Evolutionary conservation across 805 yeast genomes (phyloP).

Genomic region (Candida pini): DNA sequence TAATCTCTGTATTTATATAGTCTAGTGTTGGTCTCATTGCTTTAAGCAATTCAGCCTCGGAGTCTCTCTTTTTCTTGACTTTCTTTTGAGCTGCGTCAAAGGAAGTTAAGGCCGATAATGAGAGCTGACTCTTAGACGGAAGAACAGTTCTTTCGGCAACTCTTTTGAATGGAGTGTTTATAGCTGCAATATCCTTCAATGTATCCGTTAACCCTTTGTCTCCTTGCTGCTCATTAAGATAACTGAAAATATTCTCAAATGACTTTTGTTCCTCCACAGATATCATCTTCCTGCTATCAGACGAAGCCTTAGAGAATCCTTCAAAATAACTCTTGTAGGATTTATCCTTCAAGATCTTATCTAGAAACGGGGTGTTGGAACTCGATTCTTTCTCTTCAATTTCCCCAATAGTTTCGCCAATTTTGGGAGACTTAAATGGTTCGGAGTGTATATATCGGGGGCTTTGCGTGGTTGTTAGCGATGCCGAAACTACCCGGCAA

Average conservation of each 20-base stretch:
- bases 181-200: constrained; percentile 17
- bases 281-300: constrained; percentile 15
- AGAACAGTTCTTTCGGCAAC: neutral
- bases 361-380: too few relatives aligned
- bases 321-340: constrained; percentile 22
- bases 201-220: constrained; percentile 22
- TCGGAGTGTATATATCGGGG: too few relatives aligned
- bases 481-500: too few relatives aligned
- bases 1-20: constrained; percentile 17
- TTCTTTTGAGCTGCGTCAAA: neutral
- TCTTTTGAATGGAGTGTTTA: constrained; percentile 1
- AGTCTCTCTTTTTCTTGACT: constrained; percentile 5
- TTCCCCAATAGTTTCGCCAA: too few relatives aligned
- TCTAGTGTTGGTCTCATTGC: constrained; percentile 16
- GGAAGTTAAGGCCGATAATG: neutral
- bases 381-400: too few relatives aligned
- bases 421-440: constrained; percentile 19
- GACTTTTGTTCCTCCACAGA: constrained; percentile 29
- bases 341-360: constrained; percentile 12
- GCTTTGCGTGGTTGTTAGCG: too few relatives aligned
- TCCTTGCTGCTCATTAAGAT: constrained; percentile 19
- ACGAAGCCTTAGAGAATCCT: constrained; percentile 20
- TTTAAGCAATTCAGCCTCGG: constrained; percentile 7
- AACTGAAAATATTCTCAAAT: constrained; percentile 25
- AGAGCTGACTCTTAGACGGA: constrained; percentile 4